Evolutionary conservation across 148 eudicot species (phyloP), one percentile per base, ranked within the genome.

Genomic region (Camellia sinensis): DNA sequence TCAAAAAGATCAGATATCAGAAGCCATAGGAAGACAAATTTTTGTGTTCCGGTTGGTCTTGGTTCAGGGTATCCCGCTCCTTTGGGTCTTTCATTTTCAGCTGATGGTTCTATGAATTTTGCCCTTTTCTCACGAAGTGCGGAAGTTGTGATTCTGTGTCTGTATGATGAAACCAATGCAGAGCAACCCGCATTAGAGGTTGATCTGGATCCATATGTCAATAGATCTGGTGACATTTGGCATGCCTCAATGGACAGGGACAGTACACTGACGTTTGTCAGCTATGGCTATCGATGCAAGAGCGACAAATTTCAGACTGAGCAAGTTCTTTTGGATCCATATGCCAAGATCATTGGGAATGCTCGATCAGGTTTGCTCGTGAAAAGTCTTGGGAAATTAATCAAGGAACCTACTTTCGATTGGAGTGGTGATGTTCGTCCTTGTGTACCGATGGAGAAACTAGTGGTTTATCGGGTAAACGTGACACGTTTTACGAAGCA

Each of bases 141-240:
- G 11, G 85, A 85, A 84, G 83, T 82, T 86, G 93, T 94, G 53
- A 73, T 82, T 75, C 83, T 97, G 73, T 97, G 99, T 83, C 86
- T 97, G 83, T 94, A 85, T 81, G 88, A 88, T 76, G 87, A 87
- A 71, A 71, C 80, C 40, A 81, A 66, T 21, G 84, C 83, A 14
- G 87, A 87, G 13, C 80, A 86, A 81, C 99, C 99, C 59, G 82
- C 90, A 83, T 81, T 92, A 67, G 97, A 97, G 88, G 91, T 97
- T 78, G 95, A 97, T 79, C 85, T 97, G 17, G 99, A 97, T 88
- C 90, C 99, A 63, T 89, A 92, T 76, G 91, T 97, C 72, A 97
- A 97, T 73, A 88, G 92, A 75, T 81, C 98, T 14, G 99, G 99
- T 81, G 92, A 94, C 73, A 87, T 94, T 64, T 97, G 99, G 99